Evolutionary conservation across 495 filamentous ascomycete species (phyloP), one percentile per base, ranked within the genome.

Genomic region (Chaetomium cochliodes): DNA sequence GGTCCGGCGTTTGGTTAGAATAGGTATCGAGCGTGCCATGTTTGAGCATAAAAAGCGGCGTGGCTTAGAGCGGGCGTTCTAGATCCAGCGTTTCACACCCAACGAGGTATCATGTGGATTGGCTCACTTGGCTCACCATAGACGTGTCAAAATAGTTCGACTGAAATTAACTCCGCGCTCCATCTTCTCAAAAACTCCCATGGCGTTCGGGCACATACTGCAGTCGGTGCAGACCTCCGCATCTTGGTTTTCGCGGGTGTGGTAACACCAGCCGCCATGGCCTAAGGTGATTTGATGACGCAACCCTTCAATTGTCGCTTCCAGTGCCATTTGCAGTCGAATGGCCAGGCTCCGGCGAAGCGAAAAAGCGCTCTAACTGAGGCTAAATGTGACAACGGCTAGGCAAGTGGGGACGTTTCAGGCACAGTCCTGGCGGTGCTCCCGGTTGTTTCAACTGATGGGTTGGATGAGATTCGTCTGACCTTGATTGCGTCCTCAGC

Each of bases 1-100:
- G 51, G 58, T 3, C 20, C 23, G 65, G 69, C 55, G 69, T 72
- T 69, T 41, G 44, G 62, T 44, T 65, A 66, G 66, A 65, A 46
- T 33, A 15, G 46, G 28, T 30, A 6, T 30, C 23, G 42, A 20
- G 13, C 39, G 18, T 18, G 61, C 22, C 26, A 50, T 52, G 44
- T 5, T n/a, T 25, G 23, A 22, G 58, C 33, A 56, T 22, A 41
- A 56, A 37, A 42, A 44, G 53, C 44, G 33, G 53, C 44, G 41
- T 50, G 11, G 25, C 12, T 47, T 22, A 22, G 55, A 26, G 28
- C 47, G 4, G 52, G 58, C 49, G 63, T 60, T 53, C 9, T n/a
- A 42, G 25, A 42, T 25, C 47, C 12, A 49, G 16, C 22, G 26
- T 49, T 50, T 58, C 33, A 41, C 30, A 16, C 16, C 12, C 41